Evolutionary conservation across 208 protist genomes (phyloP).

Genomic region (Balamuthia mandrillaris): DNA sequence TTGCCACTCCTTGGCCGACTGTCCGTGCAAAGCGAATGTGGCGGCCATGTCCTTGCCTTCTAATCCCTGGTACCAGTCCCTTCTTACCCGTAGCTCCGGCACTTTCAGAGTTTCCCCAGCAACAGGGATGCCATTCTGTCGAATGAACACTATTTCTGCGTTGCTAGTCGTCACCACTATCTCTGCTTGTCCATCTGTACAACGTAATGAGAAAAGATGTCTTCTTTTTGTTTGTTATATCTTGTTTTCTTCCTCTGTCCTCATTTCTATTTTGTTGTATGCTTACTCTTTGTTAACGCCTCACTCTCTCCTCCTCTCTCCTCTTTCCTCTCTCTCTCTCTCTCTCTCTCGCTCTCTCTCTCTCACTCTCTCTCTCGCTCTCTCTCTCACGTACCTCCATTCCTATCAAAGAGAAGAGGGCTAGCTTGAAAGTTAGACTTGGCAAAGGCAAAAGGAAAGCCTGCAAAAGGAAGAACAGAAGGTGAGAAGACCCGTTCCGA

Average conservation of each 20-base stretch:
- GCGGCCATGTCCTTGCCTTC: conserved; percentile 43
- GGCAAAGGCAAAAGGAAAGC: neutral
- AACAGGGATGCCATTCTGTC: conserved; percentile 58
- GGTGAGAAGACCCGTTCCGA: neutral
- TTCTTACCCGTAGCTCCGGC: conserved; percentile 77
- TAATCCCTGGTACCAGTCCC: conserved; percentile 70
- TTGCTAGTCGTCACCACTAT: conserved; percentile 80
- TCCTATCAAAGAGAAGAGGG: conserved; percentile 78
- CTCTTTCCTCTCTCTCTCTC: too few species aligned
- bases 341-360: too few species aligned
- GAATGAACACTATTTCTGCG: conserved; percentile 81
- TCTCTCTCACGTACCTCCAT: neutral
- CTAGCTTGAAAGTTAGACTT: conserved; percentile 71
- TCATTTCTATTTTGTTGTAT: too few species aligned
- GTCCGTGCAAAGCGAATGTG: too few species aligned
- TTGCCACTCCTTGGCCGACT: too few species aligned
- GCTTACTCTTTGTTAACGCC: too few species aligned
- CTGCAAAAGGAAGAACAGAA: neutral
- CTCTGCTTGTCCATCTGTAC: conserved; percentile 74
- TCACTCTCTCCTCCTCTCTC: too few species aligned
- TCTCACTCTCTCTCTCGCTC: too few species aligned
- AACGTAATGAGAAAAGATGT: neutral
- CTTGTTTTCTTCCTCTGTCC: too few species aligned
- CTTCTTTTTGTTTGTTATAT: neutral
- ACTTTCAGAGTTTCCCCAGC: conserved; percentile 61